These are phyloP conservation scores for Penicillium dipodomyicola DNA, from an alignment of 495 filamentous ascomycete species.

Conservation along the genomic window DNA sequence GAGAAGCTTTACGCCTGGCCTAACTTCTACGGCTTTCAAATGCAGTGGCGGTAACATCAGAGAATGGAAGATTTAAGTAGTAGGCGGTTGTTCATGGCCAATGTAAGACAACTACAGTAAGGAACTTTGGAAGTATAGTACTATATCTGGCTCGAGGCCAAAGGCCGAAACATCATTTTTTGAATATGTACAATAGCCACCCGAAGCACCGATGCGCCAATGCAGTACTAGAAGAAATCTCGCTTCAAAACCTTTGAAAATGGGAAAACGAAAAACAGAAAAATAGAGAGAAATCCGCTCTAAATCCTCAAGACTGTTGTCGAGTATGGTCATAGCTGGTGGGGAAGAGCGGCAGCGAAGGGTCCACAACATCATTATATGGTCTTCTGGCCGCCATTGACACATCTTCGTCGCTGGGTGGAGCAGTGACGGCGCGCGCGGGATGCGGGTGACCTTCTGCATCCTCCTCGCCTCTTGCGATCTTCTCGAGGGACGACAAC, in stretches of 20 bases:
- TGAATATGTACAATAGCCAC: constrained; percentile 5
- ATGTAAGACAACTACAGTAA: not conserved
- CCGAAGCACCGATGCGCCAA: constrained; percentile 5
- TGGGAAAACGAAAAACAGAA: not conserved
- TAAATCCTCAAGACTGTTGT: not conserved
- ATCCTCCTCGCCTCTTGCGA: constrained; percentile 71
- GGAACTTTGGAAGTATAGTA: not conserved
- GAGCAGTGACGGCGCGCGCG: constrained; percentile 72
- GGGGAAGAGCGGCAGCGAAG: constrained; percentile 58
- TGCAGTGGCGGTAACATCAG: not conserved
- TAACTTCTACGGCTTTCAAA: not conserved
- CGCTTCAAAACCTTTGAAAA: constrained; percentile 6
- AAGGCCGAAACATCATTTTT: not conserved
- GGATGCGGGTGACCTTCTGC: constrained; percentile 62
- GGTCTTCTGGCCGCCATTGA: constrained; percentile 27
- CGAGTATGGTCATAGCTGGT: constrained; percentile 16
- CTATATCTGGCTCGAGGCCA: not conserved
- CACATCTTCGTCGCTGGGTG: constrained; percentile 48
- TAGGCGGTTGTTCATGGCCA: not conserved
- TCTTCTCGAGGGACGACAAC: constrained; percentile 86
- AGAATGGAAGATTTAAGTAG: not conserved
- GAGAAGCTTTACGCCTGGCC: not conserved
- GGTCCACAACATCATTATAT: constrained; percentile 44
- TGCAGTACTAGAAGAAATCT: not conserved
- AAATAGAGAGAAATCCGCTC: not conserved